phyloP scores from a whole-genome alignment of 202 grass and related monocot genomes.

The Zoysia matrella region DNA sequence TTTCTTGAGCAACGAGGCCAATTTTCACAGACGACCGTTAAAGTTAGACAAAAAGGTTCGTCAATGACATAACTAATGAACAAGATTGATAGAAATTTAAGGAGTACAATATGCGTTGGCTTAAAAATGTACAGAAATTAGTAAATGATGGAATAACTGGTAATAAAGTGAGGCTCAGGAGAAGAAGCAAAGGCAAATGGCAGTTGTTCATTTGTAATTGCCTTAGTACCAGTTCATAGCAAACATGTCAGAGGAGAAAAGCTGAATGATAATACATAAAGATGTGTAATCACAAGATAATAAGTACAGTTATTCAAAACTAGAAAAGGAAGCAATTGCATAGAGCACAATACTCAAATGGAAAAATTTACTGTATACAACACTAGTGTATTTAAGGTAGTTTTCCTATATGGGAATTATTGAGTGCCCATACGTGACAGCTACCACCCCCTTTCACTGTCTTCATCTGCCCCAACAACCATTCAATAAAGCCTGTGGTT shows the following conservation, averaged over 20 bases:
- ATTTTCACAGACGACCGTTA: conserved; percentile 1
- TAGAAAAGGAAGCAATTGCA: neutral
- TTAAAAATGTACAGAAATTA: conserved; percentile 28
- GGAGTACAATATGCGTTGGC: neutral
- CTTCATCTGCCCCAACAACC: conserved; percentile 13
- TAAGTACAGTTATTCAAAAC: too few relatives aligned
- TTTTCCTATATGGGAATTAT: too few relatives aligned
- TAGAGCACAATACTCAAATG: neutral
- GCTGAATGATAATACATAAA: conserved; percentile 4
- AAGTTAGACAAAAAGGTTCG: conserved; percentile 24
- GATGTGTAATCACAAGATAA: neutral
- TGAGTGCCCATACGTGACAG: conserved; percentile 6
- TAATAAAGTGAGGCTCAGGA: conserved; percentile 24
- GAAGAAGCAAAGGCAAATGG: conserved; percentile 39
- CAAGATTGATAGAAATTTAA: conserved; percentile 7
- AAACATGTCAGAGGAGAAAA: conserved; percentile 29
- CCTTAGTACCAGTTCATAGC: conserved; percentile 34
- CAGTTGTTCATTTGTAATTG: conserved; percentile 45
- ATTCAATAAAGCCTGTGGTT: neutral
- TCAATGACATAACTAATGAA: conserved; percentile 3
- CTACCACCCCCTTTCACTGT: conserved; percentile 19
- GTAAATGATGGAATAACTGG: conserved; percentile 35
- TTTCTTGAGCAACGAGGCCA: conserved; percentile 26
- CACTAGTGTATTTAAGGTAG: neutral
- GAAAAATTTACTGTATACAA: conserved; percentile 3